These are phyloP conservation scores for Barnettozyma sp. DNA, from an alignment of 805 yeast species.

Conservation along the genomic window DNA sequence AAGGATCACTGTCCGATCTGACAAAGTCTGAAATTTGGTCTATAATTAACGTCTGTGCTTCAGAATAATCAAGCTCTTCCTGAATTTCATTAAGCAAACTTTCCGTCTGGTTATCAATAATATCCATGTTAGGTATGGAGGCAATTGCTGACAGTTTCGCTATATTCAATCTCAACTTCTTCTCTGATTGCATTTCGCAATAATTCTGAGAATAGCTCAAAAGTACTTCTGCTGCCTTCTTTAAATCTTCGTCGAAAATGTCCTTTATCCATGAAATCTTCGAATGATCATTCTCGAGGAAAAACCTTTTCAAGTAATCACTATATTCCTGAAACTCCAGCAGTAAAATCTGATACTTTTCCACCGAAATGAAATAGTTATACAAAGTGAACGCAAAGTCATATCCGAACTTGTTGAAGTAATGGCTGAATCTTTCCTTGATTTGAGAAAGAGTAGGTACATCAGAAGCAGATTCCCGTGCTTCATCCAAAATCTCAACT, in stretches of 20 bases:
- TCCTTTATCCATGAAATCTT: constrained; percentile 69
- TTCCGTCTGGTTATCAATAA: constrained; percentile 5
- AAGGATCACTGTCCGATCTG: constrained; percentile 17
- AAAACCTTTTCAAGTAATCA: constrained; percentile 43
- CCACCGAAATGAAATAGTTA: constrained; percentile 45
- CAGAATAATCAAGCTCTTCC: constrained; percentile 38
- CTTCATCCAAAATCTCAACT: constrained; percentile 43
- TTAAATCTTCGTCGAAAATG: constrained; percentile 44
- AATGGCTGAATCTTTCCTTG: constrained; percentile 35
- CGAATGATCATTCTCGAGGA: constrained; percentile 41
- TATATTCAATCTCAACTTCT: constrained; percentile 54
- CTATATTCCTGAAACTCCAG: constrained; percentile 49
- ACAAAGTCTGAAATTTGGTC: constrained; percentile 25
- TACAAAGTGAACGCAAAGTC: constrained; percentile 62
- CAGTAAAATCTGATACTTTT: constrained; percentile 47
- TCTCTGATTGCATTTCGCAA: constrained; percentile 39
- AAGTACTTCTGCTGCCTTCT: constrained; percentile 43
- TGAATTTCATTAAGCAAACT: constrained; percentile 40
- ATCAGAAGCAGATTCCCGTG: constrained; percentile 27
- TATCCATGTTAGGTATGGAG: constrained; percentile 19
- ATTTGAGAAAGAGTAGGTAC: constrained; percentile 16
- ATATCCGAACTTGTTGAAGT: constrained; percentile 57
- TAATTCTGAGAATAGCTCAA: constrained; percentile 33
- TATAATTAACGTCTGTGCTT: constrained; percentile 40
- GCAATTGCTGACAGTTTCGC: constrained; percentile 65